Percentiles rank a stretch among this genome's conserved stretches.
phyloP scores from a whole-genome alignment of 331 rosid genomes.

The Saraca asoca region DNA sequence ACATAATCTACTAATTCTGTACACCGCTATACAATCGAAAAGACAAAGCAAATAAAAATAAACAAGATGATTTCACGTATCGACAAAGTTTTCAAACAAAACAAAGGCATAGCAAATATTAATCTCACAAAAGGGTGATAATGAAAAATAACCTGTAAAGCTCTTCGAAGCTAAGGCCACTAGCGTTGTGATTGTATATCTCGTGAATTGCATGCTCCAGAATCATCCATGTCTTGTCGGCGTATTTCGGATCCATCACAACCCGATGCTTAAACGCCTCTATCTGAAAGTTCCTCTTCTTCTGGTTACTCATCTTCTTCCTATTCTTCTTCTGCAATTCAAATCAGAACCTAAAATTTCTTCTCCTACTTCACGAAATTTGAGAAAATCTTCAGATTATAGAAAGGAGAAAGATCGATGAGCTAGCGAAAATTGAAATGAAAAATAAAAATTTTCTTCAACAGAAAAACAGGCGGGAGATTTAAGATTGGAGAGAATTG shows the following conservation, averaged over 20 bases:
- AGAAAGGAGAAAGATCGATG: constrained; percentile 4
- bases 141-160: constrained; percentile 56
- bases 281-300: constrained; percentile 73
- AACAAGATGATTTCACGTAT: constrained; percentile 7
- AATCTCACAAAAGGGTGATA: not conserved
- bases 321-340: constrained; percentile 41
- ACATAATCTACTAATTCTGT: not conserved
- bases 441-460: not conserved
- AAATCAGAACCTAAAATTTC: not conserved
- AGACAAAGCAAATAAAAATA: constrained; percentile 3
- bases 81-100: constrained; percentile 9
- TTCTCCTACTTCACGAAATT: not conserved
- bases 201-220: constrained; percentile 73
- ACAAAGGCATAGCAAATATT: not conserved
- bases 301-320: constrained; percentile 55
- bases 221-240: constrained; percentile 78
- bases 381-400: not conserved
- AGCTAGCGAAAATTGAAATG: not conserved
- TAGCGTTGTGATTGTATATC: constrained; percentile 76
- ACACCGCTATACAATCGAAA: not conserved
- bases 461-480: not conserved
- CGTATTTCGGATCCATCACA: constrained; percentile 72
- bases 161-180: constrained; percentile 78
- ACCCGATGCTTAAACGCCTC: constrained; percentile 79
- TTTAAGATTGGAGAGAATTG: constrained; percentile 17